Evolutionary conservation across 1,284 basidiomycete species (phyloP), one percentile per base, ranked within the genome.

Genomic region (Ganoderma resinaceum): DNA sequence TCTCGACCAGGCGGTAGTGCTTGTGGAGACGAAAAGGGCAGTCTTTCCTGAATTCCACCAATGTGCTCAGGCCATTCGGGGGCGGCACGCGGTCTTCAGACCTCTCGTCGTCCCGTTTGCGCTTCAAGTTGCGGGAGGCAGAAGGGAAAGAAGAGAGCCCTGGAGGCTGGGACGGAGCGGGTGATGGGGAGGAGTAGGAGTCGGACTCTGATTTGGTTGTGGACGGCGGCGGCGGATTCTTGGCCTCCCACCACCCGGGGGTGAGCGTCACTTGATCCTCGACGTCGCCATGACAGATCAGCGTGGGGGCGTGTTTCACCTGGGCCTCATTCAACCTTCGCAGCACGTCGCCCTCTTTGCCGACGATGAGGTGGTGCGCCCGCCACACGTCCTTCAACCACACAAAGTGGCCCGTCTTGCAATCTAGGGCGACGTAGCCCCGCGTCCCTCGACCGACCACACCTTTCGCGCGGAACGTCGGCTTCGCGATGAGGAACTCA

Each of bases 351-450:
- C 69, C 72, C 23, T 73, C 72, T 37, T 61, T 61, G 31, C 61
- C 52, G n/a, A 71, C 59, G 23, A 42, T 31, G 5, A 52, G 40
- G 61, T 67, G 67, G 38, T 65, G n/a, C 2, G 57, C 62, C 1
- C 71, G 65, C 72, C 72, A 73, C 1, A 61, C 46, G 57, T 73
- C 70, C 53, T 73, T 73, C n/a, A 73, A 46, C 61, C 59, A 71
- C 3, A 69, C 67, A 43, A 73, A 66, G 6, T 35, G 12, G 11
- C 29, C 43, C 26, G 57, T 58, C 11, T 61, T 26, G 23, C n/a
- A 35, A 16, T 70, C 69, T 2, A 69, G 42, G 5, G 67, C 72
- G 9, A 69, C 61, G 43, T 64, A 71, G 3, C 72, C 70, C 0
- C 66, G 70, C 1, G 72, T 73, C 0, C 67, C 69, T 1, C 70